phyloP scores from a whole-genome alignment of 164 flowering plant genomes.

The Euptelea pleiosperma region DNA sequence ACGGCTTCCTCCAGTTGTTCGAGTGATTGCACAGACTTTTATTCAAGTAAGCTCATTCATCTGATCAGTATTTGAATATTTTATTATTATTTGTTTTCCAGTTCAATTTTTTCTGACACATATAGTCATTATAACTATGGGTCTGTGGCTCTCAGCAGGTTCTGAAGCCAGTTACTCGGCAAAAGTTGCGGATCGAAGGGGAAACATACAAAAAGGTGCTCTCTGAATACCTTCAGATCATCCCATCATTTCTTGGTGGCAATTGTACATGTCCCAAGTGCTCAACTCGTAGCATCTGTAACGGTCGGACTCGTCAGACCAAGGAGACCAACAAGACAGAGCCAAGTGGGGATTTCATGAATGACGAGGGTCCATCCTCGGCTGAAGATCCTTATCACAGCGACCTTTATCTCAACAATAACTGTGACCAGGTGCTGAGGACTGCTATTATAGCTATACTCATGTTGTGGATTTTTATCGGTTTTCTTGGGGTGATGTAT shows the following conservation, averaged over 20 bases:
- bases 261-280: conserved; percentile 49
- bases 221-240: conserved; percentile 35
- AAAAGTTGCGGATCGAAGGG: conserved; percentile 51
- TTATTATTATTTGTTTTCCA: background rate
- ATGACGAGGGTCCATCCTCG: conserved; percentile 15
- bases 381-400: conserved; percentile 6
- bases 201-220: conserved; percentile 39
- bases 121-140: background rate
- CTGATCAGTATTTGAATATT: background rate
- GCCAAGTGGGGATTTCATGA: conserved; percentile 1
- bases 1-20: conserved; percentile 79
- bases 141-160: conserved; percentile 29
- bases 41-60: conserved; percentile 52
- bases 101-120: background rate
- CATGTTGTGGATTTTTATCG: conserved; percentile 57
- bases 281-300: conserved; percentile 5
- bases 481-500: conserved; percentile 43
- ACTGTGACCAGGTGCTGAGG: conserved; percentile 48
- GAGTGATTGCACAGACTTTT: conserved; percentile 76
- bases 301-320: conserved; percentile 6
- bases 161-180: conserved; percentile 50
- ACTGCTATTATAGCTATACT: conserved; percentile 58
- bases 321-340: conserved; percentile 6
- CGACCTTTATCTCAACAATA: conserved; percentile 17
- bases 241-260: conserved; percentile 65